Evolutionary conservation across 345 rosid genomes (phyloP).

Genomic region (Rubroshorea leprosula): DNA sequence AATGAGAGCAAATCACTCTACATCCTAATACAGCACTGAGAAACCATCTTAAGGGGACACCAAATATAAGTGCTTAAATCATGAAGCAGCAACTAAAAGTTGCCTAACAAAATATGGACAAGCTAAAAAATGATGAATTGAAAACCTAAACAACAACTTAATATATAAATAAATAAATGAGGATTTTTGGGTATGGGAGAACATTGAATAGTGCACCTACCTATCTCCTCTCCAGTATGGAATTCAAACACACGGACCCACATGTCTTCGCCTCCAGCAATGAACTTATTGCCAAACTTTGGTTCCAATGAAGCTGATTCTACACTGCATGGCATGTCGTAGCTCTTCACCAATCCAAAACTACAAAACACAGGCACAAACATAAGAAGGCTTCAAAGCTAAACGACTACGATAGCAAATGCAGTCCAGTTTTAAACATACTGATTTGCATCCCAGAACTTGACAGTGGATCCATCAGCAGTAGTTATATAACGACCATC

Average conservation of each 20-base stretch:
- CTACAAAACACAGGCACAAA: constrained; percentile 28
- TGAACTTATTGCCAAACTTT: constrained; percentile 44
- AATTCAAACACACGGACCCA: constrained; percentile 66
- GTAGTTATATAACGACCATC: constrained; percentile 93
- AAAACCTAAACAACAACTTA: too few relatives aligned
- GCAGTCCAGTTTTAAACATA: constrained; percentile 32
- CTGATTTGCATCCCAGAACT: constrained; percentile 99
- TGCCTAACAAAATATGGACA: not conserved
- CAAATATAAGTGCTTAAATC: not conserved
- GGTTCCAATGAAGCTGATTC: constrained; percentile 79
- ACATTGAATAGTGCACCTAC: constrained; percentile 31
- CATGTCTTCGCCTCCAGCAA: constrained; percentile 70
- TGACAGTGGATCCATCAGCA: constrained; percentile 85
- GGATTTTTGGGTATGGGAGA: too few relatives aligned
- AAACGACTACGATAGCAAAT: not conserved
- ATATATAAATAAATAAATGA: too few relatives aligned
- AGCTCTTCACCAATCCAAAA: constrained; percentile 86
- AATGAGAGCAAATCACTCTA: not conserved
- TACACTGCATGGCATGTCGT: constrained; percentile 73
- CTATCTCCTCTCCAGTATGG: constrained; percentile 62
- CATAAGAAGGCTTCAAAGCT: constrained; percentile 7
- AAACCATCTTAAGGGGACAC: not conserved
- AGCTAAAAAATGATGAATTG: not conserved
- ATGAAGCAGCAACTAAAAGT: constrained; percentile 1
- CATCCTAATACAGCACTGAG: not conserved